A percentile compares a stretch with the other conserved stretches of the same genome.
phyloP scores from a whole-genome alignment of 805 yeast species.

The Cyberlindnera maritima region DNA sequence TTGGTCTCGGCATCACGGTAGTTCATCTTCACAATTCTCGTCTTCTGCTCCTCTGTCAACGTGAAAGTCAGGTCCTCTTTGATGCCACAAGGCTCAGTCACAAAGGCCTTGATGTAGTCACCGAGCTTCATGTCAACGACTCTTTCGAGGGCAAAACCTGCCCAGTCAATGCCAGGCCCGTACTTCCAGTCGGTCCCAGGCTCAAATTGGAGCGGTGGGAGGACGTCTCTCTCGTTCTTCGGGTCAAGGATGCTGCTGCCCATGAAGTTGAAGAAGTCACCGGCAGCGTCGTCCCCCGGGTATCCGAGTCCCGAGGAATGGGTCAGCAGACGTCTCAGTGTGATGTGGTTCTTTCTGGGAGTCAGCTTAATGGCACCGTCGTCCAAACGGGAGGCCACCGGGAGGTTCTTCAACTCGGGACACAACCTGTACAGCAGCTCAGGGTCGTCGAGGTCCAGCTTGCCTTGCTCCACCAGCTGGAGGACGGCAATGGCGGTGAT shows the following conservation, averaged over 20 bases:
- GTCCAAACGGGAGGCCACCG: conserved; percentile 24
- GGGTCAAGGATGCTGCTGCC: conserved; percentile 18
- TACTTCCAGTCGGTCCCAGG: conserved; percentile 39
- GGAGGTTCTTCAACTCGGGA: conserved; percentile 31
- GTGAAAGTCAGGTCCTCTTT: conserved; percentile 24
- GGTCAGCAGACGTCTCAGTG: conserved; percentile 33
- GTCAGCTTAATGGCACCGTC: conserved; percentile 26
- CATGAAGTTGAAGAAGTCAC: conserved; percentile 24
- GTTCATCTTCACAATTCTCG: conserved; percentile 26
- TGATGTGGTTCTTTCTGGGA: conserved; percentile 30
- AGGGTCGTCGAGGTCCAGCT: conserved; percentile 28
- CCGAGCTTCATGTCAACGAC: conserved; percentile 30
- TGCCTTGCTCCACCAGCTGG: conserved; percentile 34
- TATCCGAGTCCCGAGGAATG: conserved; percentile 41
- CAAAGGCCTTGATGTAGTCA: conserved; percentile 27
- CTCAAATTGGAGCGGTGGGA: conserved; percentile 31
- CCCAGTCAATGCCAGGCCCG: conserved; percentile 37
- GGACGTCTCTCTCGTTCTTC: conserved; percentile 13
- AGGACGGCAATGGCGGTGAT: conserved; percentile 30
- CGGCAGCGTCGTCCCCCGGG: neutral
- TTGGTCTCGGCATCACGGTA: conserved; percentile 19
- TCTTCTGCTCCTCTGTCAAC: conserved; percentile 21
- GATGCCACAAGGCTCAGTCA: conserved; percentile 32
- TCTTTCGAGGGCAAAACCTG: conserved; percentile 32
- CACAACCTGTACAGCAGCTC: conserved; percentile 30